These are phyloP conservation scores for Inga laurina DNA, from an alignment of 306 rosid species.

Conservation along the genomic window DNA sequence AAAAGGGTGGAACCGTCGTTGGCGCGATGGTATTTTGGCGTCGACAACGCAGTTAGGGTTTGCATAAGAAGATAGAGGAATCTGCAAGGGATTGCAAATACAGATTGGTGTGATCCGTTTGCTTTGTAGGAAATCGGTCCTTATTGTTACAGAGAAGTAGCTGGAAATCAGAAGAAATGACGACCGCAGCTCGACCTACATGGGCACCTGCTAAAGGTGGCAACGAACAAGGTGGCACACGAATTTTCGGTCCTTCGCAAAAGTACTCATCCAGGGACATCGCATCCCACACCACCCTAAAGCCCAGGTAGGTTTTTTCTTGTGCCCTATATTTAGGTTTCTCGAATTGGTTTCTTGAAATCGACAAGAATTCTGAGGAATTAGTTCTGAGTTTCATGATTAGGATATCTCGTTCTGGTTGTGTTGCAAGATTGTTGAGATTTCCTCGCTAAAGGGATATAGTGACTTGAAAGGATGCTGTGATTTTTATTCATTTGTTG, in stretches of 20 bases:
- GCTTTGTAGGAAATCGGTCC: neutral
- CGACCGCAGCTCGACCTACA: constrained; percentile 96
- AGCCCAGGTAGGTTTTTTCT: constrained; percentile 58
- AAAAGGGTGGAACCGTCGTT: neutral
- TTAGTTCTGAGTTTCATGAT: neutral
- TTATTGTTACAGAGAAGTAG: neutral
- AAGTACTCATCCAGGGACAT: constrained; percentile 91
- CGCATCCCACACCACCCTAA: constrained; percentile 82
- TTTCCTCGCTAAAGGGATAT: neutral
- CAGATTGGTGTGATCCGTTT: neutral
- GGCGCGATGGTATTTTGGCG: neutral
- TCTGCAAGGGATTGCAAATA: neutral
- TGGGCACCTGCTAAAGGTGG: constrained; percentile 99
- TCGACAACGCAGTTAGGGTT: neutral
- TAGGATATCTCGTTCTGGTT: neutral
- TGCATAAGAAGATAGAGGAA: neutral
- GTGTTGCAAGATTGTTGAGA: neutral
- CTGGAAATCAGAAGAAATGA: constrained; percentile 48
- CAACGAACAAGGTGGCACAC: constrained; percentile 93
- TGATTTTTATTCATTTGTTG: neutral
- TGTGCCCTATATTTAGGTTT: neutral
- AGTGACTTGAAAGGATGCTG: neutral
- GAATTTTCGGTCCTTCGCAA: constrained; percentile 95
- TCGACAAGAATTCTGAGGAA: neutral
- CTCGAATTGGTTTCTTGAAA: neutral